Evolutionary conservation across 306 rosid genomes (phyloP), one percentile per base, ranked within the genome.

Genomic region (Citrullus amarus): DNA sequence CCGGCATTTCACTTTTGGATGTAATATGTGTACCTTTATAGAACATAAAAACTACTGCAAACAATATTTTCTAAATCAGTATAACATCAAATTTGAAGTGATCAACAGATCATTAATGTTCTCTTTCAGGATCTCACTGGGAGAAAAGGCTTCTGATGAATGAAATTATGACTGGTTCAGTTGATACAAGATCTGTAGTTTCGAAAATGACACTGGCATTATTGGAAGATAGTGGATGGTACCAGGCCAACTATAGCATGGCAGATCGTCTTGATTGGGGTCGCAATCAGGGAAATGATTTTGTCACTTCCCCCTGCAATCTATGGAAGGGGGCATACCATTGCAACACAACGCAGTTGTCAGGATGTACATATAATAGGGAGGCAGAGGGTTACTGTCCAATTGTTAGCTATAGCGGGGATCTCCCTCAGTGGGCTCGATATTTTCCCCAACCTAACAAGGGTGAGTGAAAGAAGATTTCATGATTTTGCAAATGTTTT

Each of bases 341-440:
- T 82, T 96, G 99, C 89, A 96, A 96, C 87, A 82, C 89, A 68
- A 91, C 99, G 59, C 97, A 92, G 82, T 88, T 79, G 86, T 96
- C 99, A 43, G 97, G 99, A 58, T 96, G 99, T 82, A 96, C 97
- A 12, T 96, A 92, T 86, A 92, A 96, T 84, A 88, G 99, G 87
- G 99, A 96, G 90, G 99, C 99, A 16, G 99, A 96, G 84, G 99
- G 99, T 44, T 96, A 96, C 86, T 96, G 99, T 84, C 98, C 99
- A 48, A 92, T 92, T 38, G 86, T 96, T 79, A 96, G 90, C 79
- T 92, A 96, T 58, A 90, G 89, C 57, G 96, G 92, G 54, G 98
- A 92, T 74, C 97, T 96, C 54, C 99, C 99, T 79, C 97, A 79
- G 77, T 96, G 98, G 99, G 96, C 98, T 18, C 99, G 62, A 39